These are phyloP conservation scores for Lasiodiplodia hormozganensis DNA, from an alignment of 2,329 filamentous ascomycete genomes.

Conservation along the genomic window DNA sequence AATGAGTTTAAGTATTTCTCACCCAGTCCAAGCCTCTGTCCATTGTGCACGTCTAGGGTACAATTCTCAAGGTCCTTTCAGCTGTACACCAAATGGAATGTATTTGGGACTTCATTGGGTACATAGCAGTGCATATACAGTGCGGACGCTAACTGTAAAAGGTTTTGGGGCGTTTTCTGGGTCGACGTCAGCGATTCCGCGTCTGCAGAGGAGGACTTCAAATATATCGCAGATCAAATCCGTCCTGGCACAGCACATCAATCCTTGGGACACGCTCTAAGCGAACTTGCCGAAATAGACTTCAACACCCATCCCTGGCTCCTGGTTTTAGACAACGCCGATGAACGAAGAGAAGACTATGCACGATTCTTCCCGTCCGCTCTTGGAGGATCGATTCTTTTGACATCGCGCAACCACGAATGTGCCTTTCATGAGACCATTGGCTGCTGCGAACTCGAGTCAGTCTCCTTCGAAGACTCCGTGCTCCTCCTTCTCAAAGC, in stretches of 20 bases:
- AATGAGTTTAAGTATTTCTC: too few relatives aligned
- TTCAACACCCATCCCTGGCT: constrained; percentile 20
- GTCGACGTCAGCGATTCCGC: constrained; percentile 37
- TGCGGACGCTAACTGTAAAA: background rate
- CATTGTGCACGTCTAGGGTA: too few relatives aligned
- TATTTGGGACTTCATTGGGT: background rate
- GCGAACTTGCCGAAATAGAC: constrained; percentile 21
- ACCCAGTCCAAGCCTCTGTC: too few relatives aligned
- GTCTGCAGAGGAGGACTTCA: constrained; percentile 37
- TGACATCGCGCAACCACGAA: background rate
- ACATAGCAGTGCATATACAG: background rate
- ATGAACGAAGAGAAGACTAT: constrained; percentile 33
- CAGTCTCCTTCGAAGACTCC: background rate
- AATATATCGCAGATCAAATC: constrained; percentile 35
- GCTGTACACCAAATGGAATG: too few relatives aligned
- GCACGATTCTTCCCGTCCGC: constrained; percentile 34
- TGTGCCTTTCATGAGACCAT: background rate
- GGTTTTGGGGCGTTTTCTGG: constrained; percentile 45
- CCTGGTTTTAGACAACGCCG: constrained; percentile 38
- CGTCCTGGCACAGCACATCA: background rate
- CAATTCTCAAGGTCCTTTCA: too few relatives aligned
- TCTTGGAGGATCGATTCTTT: background rate
- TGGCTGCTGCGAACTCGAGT: background rate
- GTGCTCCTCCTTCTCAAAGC: background rate
- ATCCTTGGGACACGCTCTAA: constrained; percentile 32